phyloP scores from a whole-genome alignment of 257 asterid genomes.

The Solanum lycopersicoides region DNA sequence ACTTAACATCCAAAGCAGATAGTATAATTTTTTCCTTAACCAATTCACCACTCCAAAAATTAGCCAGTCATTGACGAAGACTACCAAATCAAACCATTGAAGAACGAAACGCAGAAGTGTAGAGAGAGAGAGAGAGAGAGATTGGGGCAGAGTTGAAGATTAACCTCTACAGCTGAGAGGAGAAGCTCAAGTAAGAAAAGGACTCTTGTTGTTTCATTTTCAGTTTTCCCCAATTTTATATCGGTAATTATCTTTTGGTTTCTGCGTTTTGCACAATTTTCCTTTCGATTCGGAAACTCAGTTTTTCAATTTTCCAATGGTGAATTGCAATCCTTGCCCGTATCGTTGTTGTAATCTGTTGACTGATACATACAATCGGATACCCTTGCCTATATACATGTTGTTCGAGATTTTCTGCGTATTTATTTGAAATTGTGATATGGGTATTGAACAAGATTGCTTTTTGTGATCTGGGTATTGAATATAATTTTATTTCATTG shows the following conservation, averaged over 20 bases:
- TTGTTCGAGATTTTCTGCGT: background rate
- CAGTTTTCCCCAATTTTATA: background rate
- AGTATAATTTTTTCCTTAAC: no score
- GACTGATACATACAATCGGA: background rate
- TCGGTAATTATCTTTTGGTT: background rate
- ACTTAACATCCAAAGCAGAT: background rate
- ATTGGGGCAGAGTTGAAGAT: background rate
- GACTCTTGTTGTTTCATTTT: background rate
- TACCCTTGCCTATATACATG: background rate
- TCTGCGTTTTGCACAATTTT: background rate
- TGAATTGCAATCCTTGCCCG: background rate
- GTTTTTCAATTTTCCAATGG: background rate
- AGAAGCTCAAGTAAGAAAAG: background rate
- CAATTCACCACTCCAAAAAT: background rate
- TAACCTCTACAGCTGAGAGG: background rate
- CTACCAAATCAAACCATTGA: background rate
- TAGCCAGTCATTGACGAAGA: background rate
- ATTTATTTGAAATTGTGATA: background rate
- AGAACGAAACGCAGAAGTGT: background rate
- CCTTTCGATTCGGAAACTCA: background rate
- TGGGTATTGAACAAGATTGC: background rate
- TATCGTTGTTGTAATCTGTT: background rate
- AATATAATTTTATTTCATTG: background rate
- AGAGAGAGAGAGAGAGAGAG: background rate
- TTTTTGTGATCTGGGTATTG: background rate